These are phyloP conservation scores for Lactarius quietus DNA, from an alignment of 768 basidiomycete genomes.

Conservation along the genomic window DNA sequence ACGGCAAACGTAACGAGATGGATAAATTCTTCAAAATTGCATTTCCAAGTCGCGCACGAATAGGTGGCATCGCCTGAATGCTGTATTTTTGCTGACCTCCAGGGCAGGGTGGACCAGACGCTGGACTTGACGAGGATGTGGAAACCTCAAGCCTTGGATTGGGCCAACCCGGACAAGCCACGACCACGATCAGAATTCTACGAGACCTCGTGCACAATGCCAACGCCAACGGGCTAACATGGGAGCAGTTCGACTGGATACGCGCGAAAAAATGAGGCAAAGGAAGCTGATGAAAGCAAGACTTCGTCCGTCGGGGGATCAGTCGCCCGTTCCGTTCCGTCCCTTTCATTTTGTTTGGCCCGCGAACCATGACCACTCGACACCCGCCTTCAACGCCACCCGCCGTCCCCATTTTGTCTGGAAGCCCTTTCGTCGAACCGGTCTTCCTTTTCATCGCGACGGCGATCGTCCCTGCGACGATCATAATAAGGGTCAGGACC, in stretches of 20 bases:
- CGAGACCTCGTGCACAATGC: slow-evolving; percentile 26
- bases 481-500: slow-evolving; percentile 84
- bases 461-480: slow-evolving; percentile 81
- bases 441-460: slow-evolving; percentile 82
- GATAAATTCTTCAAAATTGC: slow-evolving; percentile 10
- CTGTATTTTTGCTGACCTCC: slow-evolving; percentile 4
- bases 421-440: slow-evolving; percentile 69
- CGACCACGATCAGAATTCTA: slow-evolving; percentile 27
- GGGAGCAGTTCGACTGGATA: slow-evolving; percentile 26
- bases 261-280: slow-evolving; percentile 23
- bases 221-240: slow-evolving; percentile 28
- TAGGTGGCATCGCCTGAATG: slow-evolving; percentile 9
- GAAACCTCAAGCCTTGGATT: slow-evolving; percentile 22
- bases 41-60: slow-evolving; percentile 12
- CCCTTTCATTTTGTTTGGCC: slow-evolving; percentile 24
- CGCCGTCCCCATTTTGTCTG: slow-evolving; percentile 76
- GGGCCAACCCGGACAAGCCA: slow-evolving; percentile 25
- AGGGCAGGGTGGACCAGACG: slow-evolving; percentile 11
- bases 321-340: slow-evolving; percentile 26
- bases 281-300: slow-evolving; percentile 28
- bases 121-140: slow-evolving; percentile 17
- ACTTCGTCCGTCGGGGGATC: slow-evolving; percentile 25
- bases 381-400: slow-evolving; percentile 61
- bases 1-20: slow-evolving; percentile 8
- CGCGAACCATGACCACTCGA: slow-evolving; percentile 23